Evolutionary conservation across 345 rosid species (phyloP), one percentile per base, ranked within the genome.

Genomic region (Barbarea vulgaris): DNA sequence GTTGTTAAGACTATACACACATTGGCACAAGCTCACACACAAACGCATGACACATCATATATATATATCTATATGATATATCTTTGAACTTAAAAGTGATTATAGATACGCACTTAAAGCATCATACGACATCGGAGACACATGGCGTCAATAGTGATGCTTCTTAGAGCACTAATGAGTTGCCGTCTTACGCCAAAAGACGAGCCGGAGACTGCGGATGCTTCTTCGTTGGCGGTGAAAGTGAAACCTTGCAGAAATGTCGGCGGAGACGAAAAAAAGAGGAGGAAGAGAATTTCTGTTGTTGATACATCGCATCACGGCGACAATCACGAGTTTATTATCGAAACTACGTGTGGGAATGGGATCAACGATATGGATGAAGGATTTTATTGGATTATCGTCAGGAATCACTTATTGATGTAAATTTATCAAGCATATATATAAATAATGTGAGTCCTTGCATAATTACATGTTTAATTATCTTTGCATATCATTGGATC

Each of bases 91-190:
- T 62, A 5, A 64, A 74, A 51, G 57, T 54, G 58, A 44, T 11
- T 64, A 39, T 41, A 55, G 33, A 54, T 31, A 39, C 54, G 17
- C 44, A 73, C 22, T 28, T 39, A 58, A 58, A 75, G 61, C 68
- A 50, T 68, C 56, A 0, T 47, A 36, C 66, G 31, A 34, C 59
- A 41, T 60, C 51, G 17, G 13, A 51, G 22, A 44, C 11, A 39
- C 17, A 77, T 77, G 81, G 81, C 81, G 31, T 77, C 81, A 15
- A 57, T 77, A 50, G 51, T 77, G 81, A 71, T 77, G 77, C 14
- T 77, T 62, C 5, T 77, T 57, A 58, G 51, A 65, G 81, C 81
- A 72, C 11, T 77, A 15, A 77, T 77, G 81, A 72, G 69, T 50
- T 72, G 77, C 41, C 77, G n/a, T 72, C 81, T 77, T 48, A 77